Percentiles rank a stretch among this genome's conserved stretches.
Evolutionary conservation across 352 stramenopile species (phyloP).

Genomic region (Albugo laibachii): DNA sequence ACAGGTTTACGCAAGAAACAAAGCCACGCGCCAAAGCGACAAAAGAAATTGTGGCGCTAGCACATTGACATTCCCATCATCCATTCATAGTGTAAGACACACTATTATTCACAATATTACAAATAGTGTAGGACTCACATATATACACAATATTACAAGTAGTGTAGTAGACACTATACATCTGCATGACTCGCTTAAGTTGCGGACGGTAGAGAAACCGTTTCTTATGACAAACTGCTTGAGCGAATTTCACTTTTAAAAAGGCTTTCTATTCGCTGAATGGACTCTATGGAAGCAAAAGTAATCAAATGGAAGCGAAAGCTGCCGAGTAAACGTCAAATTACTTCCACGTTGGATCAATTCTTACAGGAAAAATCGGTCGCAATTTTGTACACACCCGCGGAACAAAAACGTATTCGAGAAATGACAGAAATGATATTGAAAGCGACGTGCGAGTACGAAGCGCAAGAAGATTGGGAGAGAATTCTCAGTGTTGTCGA

Average conservation of each 20-base stretch:
- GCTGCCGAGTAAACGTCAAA: slow-evolving; percentile 51
- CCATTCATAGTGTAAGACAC: no score
- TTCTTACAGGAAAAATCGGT: slow-evolving; percentile 69
- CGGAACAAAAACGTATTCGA: slow-evolving; percentile 52
- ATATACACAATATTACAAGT: no score
- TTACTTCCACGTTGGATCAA: slow-evolving; percentile 37
- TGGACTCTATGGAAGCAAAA: slow-evolving; percentile 30
- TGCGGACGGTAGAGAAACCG: no score
- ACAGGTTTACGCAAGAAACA: background rate
- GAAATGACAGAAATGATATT: slow-evolving; percentile 44
- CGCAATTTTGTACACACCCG: slow-evolving; percentile 48
- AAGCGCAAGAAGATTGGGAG: slow-evolving; percentile 48
- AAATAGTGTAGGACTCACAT: no score
- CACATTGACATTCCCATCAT: no score
- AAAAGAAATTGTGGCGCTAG: background rate
- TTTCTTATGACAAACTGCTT: no score
- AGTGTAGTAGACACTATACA: no score
- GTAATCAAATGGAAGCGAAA: slow-evolving; percentile 38
- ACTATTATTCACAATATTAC: no score
- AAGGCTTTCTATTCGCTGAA: no score
- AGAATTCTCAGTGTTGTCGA: slow-evolving; percentile 62
- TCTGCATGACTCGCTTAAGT: no score
- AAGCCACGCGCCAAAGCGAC: background rate
- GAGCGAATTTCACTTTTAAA: no score
- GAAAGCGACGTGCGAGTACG: slow-evolving; percentile 47